Evolutionary conservation across 768 basidiomycete genomes (phyloP), one percentile per base, ranked within the genome.

Genomic region (Macrocybe gigantea): DNA sequence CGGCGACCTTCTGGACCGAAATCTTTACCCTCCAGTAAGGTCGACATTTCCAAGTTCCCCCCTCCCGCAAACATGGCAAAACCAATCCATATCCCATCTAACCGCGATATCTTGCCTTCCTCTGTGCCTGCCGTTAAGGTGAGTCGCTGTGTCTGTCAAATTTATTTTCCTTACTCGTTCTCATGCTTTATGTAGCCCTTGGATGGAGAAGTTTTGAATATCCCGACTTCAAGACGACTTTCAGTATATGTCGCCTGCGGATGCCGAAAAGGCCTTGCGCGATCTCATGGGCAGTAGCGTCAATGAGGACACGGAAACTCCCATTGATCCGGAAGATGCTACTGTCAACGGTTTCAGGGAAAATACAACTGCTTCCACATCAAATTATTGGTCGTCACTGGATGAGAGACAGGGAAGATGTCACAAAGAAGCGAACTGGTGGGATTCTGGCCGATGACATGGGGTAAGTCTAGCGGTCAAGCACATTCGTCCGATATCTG

Each of bases 361-460:
- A 78, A 1, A 77, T 92, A 14, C 70, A 59, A 38, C 70, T 98
- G 14, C 71, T 95, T 54, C 87, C 91, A 2, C 94, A 97, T 64
- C 96, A 99, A 57, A 72, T 96, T 7, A 68, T 88, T 41, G 91
- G 92, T 14, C 75, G 93, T 0, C 65, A 66, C 22, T 99, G 94
- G 94, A 93, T 99, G 88, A 71, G 71, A 15, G 80, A 83, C 6
- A 77, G 94, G 13, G 95, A 98, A 65, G 68, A 75, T 53, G 43
- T 63, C 1, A 64, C 74, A 6, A 83, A 80, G 32, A 90, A 89
- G 65, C 81, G 84, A 55, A 70, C 58, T 6, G 94, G 95, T 1
- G 95, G 95, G 0, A 93, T 97, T 54, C 68, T 96, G 10, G 93
- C 93, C 5, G 93, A 97, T 61, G 89, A 89, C 58, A 90, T 90